phyloP scores from a whole-genome alignment of 805 yeast genomes.

The Ogataea methanolica region DNA sequence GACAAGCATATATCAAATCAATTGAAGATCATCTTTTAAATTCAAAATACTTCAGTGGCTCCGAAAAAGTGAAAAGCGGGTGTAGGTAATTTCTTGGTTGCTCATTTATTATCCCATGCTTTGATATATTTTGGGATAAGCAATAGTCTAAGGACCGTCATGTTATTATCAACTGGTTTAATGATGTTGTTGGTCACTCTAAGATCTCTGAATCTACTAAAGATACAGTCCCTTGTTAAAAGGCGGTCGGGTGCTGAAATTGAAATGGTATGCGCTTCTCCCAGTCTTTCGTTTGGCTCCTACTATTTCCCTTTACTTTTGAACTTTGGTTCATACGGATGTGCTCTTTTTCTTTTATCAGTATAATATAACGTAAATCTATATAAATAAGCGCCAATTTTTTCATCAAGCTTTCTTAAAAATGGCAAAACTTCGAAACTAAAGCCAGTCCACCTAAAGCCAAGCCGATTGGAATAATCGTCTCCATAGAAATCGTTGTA shows the following conservation, averaged over 20 bases:
- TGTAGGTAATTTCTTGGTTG: too few species aligned
- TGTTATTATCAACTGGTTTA: conserved; percentile 39
- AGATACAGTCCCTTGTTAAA: neutral
- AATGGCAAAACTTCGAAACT: neutral
- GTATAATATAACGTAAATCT: too few species aligned
- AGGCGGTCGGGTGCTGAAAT: neutral
- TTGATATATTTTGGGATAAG: conserved; percentile 24
- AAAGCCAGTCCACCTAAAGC: neutral
- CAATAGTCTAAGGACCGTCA: conserved; percentile 43
- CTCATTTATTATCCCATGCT: too few species aligned
- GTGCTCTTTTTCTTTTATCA: too few species aligned
- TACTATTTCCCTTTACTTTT: too few species aligned
- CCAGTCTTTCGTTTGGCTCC: neutral
- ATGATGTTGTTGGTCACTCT: conserved; percentile 35
- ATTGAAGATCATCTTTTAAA: too few species aligned
- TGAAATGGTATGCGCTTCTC: too few species aligned
- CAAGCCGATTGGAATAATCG: neutral
- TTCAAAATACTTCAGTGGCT: too few species aligned
- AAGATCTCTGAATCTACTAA: conserved; percentile 1
- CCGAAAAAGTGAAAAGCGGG: too few species aligned
- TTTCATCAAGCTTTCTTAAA: too few species aligned
- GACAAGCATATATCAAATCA: too few species aligned
- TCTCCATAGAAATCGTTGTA: neutral
- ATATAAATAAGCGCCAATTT: neutral
- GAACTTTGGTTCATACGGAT: too few species aligned